A percentile compares a stretch with the other conserved stretches of the same genome.
phyloP scores from a whole-genome alignment of 2,329 filamentous ascomycete species.

The Cladophialophora yegresii region DNA sequence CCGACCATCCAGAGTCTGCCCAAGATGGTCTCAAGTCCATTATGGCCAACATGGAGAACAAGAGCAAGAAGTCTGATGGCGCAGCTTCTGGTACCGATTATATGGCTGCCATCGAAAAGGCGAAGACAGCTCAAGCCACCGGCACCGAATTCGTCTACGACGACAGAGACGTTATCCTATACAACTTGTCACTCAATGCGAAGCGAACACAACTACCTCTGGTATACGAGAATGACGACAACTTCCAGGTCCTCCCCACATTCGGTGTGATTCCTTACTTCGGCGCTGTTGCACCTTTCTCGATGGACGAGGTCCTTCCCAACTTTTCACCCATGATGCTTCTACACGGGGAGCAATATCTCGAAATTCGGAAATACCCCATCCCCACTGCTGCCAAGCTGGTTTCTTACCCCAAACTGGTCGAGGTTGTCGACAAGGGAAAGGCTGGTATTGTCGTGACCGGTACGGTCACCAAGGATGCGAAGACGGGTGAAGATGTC shows the following conservation, averaged over 20 bases:
- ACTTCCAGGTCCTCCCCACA: constrained; percentile 81
- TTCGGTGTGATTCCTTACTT: constrained; percentile 96
- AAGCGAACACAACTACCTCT: constrained; percentile 85
- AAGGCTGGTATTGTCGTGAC: constrained; percentile 79
- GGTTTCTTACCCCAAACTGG: constrained; percentile 53
- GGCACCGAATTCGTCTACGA: constrained; percentile 79
- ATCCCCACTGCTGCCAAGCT: constrained; percentile 61
- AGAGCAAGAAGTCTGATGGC: constrained; percentile 54
- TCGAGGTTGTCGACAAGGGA: constrained; percentile 97
- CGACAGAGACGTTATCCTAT: constrained; percentile 87
- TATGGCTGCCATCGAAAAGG: constrained; percentile 72
- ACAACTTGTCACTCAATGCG: constrained; percentile 91
- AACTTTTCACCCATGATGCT: constrained; percentile 99
- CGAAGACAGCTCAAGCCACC: constrained; percentile 69
- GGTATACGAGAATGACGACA: constrained; percentile 84
- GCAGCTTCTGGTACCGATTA: constrained; percentile 60
- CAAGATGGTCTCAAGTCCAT: constrained; percentile 77
- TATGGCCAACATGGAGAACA: constrained; percentile 84
- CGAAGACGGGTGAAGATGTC: constrained; percentile 79
- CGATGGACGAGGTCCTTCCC: constrained; percentile 78
- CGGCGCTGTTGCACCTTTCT: constrained; percentile 77
- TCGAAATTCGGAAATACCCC: constrained; percentile 89
- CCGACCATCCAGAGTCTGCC: constrained; percentile 80
- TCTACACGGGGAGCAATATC: constrained; percentile 96
- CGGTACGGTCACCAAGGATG: constrained; percentile 79